Evolutionary conservation across 176 grass and related monocot genomes (phyloP).

Genomic region (Avena atlantica): DNA sequence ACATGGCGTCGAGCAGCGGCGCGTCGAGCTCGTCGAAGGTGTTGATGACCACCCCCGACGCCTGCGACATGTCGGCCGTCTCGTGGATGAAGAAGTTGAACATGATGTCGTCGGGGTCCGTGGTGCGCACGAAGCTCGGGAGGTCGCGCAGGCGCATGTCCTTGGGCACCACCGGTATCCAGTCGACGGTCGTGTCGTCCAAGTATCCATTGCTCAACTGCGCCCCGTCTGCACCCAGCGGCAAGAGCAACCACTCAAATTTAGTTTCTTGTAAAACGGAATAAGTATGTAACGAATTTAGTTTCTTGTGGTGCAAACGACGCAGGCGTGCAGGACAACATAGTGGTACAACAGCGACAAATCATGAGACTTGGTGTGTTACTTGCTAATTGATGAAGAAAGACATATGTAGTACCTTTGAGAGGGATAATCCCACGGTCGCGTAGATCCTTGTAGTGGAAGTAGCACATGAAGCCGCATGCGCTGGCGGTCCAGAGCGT

Average conservation of each 20-base stretch:
- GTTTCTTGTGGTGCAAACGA: neutral
- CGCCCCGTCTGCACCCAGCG: neutral
- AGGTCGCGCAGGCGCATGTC: constrained; percentile 49
- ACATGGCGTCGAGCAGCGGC: constrained; percentile 16
- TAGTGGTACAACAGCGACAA: neutral
- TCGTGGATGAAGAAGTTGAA: constrained; percentile 56
- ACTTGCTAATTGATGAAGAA: neutral
- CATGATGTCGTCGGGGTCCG: constrained; percentile 51
- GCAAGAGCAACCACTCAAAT: neutral
- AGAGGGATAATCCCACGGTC: constrained; percentile 51
- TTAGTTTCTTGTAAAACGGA: neutral
- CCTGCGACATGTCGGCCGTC: constrained; percentile 40
- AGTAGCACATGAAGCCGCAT: constrained; percentile 47
- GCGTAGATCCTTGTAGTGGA: constrained; percentile 49
- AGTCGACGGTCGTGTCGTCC: constrained; percentile 35
- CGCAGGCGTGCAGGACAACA: neutral
- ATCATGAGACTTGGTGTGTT: neutral
- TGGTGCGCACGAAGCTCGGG: constrained; percentile 51
- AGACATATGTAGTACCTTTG: neutral
- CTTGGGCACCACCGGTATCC: constrained; percentile 2
- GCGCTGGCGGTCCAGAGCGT: constrained; percentile 56
- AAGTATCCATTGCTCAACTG: constrained; percentile 13
- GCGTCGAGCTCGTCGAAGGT: constrained; percentile 60
- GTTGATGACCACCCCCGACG: constrained; percentile 51
- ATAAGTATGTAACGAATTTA: neutral